Base-by-base conservation (phyloP, 805 yeast species). In the Kodamaea hsintzibuensis region DNA sequence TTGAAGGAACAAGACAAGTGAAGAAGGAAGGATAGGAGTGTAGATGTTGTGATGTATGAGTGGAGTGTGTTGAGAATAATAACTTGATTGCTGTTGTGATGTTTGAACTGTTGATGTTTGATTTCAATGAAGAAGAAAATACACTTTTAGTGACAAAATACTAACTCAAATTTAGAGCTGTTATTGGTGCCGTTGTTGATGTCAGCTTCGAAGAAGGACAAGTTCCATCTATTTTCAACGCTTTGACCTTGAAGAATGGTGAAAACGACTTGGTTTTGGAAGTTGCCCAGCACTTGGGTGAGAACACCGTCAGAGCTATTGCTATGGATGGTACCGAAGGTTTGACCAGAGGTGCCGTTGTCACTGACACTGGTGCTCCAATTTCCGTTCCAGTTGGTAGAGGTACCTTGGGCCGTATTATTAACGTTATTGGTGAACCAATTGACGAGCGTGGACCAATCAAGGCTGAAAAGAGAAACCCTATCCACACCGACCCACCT, bases 301-400 rank as follows among this genome's bases (percentile, higher is more conserved):
- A 95, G 85, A 91, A 91, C 89, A 89, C 98, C 69, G 98, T 95
- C 77, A 93, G 99, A 88, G 88, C 99, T 76, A 95, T 95, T 88
- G 98, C 99, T 75, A 95, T 95, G 99, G 99, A 95, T 80, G 98
- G 98, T 90, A 95, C 99, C 68, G 98, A 93, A 81, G 99, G 99
- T 91, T 87, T 95, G 73, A 97, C 91, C 70, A 93, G 99, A 86
- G 99, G 99, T 79, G 86, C 88, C 72, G 54, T 81, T 57, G 99
- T 95, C 70, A 63, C 72, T 63, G 99, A 95, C 83, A 92, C 98
- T 63, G 99, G 99, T 79, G 83, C 97, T 62, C 99, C 99, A 80
- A 95, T 95, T 77, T 87, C 97, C 67, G 96, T 95, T 68, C 99
- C 99, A 68, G 99, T 95, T 65, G 99, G 99, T 77, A 91, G 97